Evolutionary conservation across 495 filamentous ascomycete species (phyloP).

Genomic region (Lasiosphaeria ovina): DNA sequence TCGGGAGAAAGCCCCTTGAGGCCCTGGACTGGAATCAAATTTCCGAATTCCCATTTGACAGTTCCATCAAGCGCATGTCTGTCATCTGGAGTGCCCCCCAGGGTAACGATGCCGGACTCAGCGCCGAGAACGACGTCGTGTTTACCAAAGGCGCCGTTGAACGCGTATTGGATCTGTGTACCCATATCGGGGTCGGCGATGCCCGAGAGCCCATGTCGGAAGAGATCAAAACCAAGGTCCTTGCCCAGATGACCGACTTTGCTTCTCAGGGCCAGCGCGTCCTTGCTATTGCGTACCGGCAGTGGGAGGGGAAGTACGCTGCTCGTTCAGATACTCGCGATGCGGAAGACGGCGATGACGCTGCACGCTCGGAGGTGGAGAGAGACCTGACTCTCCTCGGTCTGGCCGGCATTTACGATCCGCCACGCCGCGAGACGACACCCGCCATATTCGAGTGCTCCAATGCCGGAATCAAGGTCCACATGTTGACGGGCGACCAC

Average conservation of each 20-base stretch:
- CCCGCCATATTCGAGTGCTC: slow-evolving; percentile 64
- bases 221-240: slow-evolving; percentile 57
- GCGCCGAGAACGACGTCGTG: slow-evolving; percentile 46
- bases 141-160: slow-evolving; percentile 85
- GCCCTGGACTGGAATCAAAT: slow-evolving; percentile 60
- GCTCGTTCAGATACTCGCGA: slow-evolving; percentile 6
- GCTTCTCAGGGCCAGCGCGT: slow-evolving; percentile 78
- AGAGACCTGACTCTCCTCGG: slow-evolving; percentile 60
- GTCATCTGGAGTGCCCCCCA: slow-evolving; percentile 58
- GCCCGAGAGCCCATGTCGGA: slow-evolving; percentile 53
- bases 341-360: slow-evolving; percentile 27
- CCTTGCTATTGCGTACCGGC: slow-evolving; percentile 66
- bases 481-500: slow-evolving; percentile 82
- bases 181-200: slow-evolving; percentile 53
- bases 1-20: slow-evolving; percentile 54
- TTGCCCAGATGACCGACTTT: slow-evolving; percentile 63
- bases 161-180: slow-evolving; percentile 70
- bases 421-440: slow-evolving; percentile 66
- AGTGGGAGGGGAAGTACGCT: slow-evolving; percentile 26
- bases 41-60: slow-evolving; percentile 79
- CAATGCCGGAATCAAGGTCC: slow-evolving; percentile 69
- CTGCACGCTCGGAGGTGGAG: slow-evolving; percentile 50
- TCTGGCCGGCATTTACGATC: slow-evolving; percentile 74
- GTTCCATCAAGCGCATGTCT: slow-evolving; percentile 79
- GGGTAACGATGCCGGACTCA: slow-evolving; percentile 26